Percentiles rank a stretch among this genome's conserved stretches.
Evolutionary conservation across 768 basidiomycete genomes (phyloP).

Genomic region (Boletus coccyginus): DNA sequence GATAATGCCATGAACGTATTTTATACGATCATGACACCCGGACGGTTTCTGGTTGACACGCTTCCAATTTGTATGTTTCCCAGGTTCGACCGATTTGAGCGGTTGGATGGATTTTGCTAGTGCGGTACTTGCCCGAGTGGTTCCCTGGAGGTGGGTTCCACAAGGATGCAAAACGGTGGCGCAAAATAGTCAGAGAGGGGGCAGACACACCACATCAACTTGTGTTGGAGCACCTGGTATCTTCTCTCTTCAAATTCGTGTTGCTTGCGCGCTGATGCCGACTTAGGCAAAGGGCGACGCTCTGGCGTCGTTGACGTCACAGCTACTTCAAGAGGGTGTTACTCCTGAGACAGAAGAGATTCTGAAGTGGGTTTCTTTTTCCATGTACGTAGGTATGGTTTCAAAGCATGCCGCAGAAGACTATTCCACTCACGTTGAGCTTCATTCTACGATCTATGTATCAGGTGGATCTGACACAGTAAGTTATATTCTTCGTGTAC

Average conservation of each 20-base stretch:
- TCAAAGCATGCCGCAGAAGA: not conserved
- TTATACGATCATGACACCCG: not conserved
- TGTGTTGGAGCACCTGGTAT: slow-evolving; percentile 14
- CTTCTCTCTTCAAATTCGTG: not conserved
- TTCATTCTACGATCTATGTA: not conserved
- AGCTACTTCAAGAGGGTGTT: slow-evolving; percentile 5
- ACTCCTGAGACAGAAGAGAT: not conserved
- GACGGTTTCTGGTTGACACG: slow-evolving; percentile 10
- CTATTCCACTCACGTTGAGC: not conserved
- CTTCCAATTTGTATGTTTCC: slow-evolving; percentile 9
- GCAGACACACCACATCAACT: slow-evolving; percentile 1
- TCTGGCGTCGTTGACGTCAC: slow-evolving; percentile 12
- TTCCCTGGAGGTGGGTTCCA: slow-evolving; percentile 20
- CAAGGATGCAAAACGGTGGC: slow-evolving; percentile 6
- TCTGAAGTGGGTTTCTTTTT: slow-evolving; percentile 16
- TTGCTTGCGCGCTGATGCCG: not conserved
- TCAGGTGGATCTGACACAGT: slow-evolving; percentile 28
- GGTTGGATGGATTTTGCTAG: not conserved
- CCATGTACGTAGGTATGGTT: slow-evolving; percentile 16
- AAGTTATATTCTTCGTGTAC: slow-evolving; percentile 18
- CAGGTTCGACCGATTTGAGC: too few relatives aligned
- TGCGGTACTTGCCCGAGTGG: slow-evolving; percentile 21
- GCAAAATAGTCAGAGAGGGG: not conserved
- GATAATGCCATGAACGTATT: slow-evolving; percentile 22
- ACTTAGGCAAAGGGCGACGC: slow-evolving; percentile 11